Percentiles rank a stretch among this genome's conserved stretches.
Evolutionary conservation across 768 basidiomycete species (phyloP).

Genomic region (Russula abietina): DNA sequence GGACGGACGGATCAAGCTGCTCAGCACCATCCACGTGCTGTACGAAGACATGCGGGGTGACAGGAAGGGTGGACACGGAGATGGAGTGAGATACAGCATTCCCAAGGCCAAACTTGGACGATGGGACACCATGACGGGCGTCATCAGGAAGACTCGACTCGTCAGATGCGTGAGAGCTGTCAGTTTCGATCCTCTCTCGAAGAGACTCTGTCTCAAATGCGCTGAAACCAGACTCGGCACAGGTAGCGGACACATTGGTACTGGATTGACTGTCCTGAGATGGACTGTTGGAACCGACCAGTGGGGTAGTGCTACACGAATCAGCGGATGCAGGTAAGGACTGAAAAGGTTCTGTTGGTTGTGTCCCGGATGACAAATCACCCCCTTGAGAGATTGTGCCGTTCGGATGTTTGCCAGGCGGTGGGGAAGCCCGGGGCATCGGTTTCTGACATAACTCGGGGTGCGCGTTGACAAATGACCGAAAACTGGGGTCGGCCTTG

Average conservation of each 20-base stretch:
- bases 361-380: neutral
- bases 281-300: conserved; percentile 17
- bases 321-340: conserved; percentile 3
- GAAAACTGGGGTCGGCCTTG: conserved; percentile 88
- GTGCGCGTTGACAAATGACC: conserved; percentile 87
- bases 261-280: conserved; percentile 18
- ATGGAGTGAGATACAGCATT: conserved; percentile 23
- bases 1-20: conserved; percentile 66
- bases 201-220: conserved; percentile 15
- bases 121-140: neutral
- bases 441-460: conserved; percentile 62
- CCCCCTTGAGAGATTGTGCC: neutral
- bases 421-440: conserved; percentile 16
- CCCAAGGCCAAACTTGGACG: neutral
- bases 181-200: conserved; percentile 10
- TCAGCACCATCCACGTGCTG: conserved; percentile 35
- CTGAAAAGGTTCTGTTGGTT: too few relatives aligned
- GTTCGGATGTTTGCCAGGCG: neutral
- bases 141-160: conserved; percentile 13
- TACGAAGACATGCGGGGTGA: conserved; percentile 21
- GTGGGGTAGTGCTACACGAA: conserved; percentile 17
- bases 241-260: conserved; percentile 9
- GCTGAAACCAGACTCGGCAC: conserved; percentile 7
- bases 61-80: conserved; percentile 36
- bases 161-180: conserved; percentile 15